Evolutionary conservation across 1,284 basidiomycete species (phyloP).

Genomic region (Leucoagaricus sp.): DNA sequence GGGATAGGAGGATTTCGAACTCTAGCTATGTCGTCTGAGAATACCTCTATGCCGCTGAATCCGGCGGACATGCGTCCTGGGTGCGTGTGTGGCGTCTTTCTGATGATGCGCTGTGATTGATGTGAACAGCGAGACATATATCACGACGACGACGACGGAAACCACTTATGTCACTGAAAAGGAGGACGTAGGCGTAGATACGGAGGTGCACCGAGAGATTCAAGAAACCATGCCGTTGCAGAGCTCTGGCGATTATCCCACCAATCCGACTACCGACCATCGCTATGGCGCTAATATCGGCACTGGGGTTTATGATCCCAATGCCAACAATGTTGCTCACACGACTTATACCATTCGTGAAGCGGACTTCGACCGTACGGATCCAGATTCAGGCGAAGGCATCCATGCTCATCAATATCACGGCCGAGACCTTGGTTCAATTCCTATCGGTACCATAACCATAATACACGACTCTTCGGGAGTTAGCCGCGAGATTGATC

Average conservation of each 20-base stretch:
- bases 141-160: not conserved
- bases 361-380: constrained; percentile 1
- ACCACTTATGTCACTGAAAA: not conserved
- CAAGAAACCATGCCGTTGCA: constrained; percentile 5
- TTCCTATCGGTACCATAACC: not conserved
- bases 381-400: constrained; percentile 7
- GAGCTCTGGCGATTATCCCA: not conserved
- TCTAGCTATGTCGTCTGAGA: not conserved
- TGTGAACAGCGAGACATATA: not conserved
- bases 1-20: not conserved
- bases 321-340: not conserved
- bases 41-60: not conserved
- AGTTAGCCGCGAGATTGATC: not conserved
- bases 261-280: constrained; percentile 1
- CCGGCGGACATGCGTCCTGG: not conserved
- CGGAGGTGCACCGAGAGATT: not conserved
- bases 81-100: not conserved
- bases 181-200: not conserved
- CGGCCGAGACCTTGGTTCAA: not conserved
- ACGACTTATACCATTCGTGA: not conserved
- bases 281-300: not conserved
- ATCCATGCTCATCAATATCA: constrained; percentile 7
- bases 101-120: not conserved
- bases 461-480: not conserved
- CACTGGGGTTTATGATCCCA: constrained; percentile 2